These are phyloP conservation scores for Beauveria caledonica DNA, from an alignment of 2,329 filamentous ascomycete species.

Conservation along the genomic window DNA sequence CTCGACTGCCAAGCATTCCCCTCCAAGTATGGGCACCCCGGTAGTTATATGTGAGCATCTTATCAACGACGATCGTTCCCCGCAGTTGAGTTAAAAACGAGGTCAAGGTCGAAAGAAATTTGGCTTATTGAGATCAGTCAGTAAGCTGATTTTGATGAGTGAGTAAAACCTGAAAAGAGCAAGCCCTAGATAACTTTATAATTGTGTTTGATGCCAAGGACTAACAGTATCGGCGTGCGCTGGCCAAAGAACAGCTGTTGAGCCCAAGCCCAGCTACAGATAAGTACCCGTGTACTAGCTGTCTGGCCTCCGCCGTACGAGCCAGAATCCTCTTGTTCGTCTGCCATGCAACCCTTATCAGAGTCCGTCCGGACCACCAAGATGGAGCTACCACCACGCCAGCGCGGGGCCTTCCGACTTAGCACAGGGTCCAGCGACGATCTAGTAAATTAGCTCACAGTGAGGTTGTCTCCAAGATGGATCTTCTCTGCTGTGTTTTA, in stretches of 20 bases:
- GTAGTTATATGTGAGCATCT: not conserved
- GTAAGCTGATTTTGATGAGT: too few species aligned
- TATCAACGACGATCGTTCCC: not conserved
- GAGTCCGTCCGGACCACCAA: not conserved
- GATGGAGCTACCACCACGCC: not conserved
- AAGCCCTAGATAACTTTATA: not conserved
- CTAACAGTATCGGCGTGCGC: not conserved
- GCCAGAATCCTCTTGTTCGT: not conserved
- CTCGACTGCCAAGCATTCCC: not conserved
- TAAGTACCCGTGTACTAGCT: not conserved
- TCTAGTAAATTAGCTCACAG: not conserved
- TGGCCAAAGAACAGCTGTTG: not conserved
- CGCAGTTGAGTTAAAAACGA: not conserved
- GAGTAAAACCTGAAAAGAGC: not conserved
- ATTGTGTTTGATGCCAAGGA: not conserved
- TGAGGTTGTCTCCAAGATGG: not conserved
- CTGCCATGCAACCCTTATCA: constrained; percentile 3
- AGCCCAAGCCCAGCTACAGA: not conserved
- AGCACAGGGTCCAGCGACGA: not conserved
- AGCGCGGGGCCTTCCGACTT: not conserved
- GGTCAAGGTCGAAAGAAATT: too few species aligned
- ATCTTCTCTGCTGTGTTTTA: too few species aligned
- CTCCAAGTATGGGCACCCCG: not conserved
- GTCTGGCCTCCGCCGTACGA: not conserved
- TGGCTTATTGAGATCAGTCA: too few species aligned